Base-by-base conservation (phyloP, 2,329 filamentous ascomycete genomes). In the Polychaeton citri region DNA sequence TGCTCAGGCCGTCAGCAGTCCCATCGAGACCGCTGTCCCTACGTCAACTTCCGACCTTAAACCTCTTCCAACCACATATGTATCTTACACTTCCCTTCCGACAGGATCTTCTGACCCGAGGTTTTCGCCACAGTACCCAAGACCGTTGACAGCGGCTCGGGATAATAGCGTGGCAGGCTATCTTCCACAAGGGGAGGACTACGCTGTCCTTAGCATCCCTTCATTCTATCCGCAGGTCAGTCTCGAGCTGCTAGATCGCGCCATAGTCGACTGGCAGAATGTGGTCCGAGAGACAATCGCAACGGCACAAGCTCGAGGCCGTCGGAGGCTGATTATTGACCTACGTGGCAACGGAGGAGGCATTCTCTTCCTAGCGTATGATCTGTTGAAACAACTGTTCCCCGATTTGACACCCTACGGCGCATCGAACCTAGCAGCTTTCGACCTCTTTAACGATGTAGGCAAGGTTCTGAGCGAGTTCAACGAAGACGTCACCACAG, bases 251-350 rank as follows among this genome's bases (percentile, higher is more conserved):
- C n/a, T n/a, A n/a, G n/a, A n/a, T n/a, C n/a, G n/a, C n/a, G n/a
- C n/a, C n/a, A n/a, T n/a, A n/a, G 43, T 46, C 2, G 47, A 51
- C 4, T 68, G 63, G 38, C 59, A 61, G 35, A 47, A 56, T 34
- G 45, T 54, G 0, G 54, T 65, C 38, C 48, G 61, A 6, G 40
- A 56, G 6, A 68, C 76, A 44, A 59, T 77, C 12, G 54, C 60
- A 0, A 55, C 60, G 28, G 64, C 64, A 9, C 62, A 64, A 30
- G 43, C 52, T 2, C 58, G 59, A 2, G 62, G 64, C 2, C 76
- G 75, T 50, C 71, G 61, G n/a, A 76, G 72, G 50, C 60, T 82
- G 4, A 63, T 82, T 19, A 69, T 82, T 39, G 79, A 82, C 43
- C 49, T 81, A 5, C 66, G 70, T 3, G 64, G 60, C 2, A 83